A percentile compares a stretch with the other conserved stretches of the same genome.
phyloP scores from a whole-genome alignment of 108 stramenopile genomes.

The Schizochytrium sp. region DNA sequence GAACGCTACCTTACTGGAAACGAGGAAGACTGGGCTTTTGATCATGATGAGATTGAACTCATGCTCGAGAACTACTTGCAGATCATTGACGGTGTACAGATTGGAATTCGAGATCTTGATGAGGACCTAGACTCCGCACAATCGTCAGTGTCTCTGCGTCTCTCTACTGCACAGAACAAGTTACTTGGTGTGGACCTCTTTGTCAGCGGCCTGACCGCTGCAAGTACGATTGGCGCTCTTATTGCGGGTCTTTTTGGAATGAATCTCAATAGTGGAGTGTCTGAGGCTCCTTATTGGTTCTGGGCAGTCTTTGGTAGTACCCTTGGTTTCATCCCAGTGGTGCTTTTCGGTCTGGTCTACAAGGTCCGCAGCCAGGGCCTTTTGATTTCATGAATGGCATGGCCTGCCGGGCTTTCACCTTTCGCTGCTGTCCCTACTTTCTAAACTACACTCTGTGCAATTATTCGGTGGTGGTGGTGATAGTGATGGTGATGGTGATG shows the following conservation, averaged over 20 bases:
- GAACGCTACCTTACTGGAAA: slow-evolving; percentile 24
- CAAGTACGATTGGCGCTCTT: slow-evolving; percentile 12
- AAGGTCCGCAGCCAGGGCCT: neutral
- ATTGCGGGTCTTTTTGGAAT: slow-evolving; percentile 41
- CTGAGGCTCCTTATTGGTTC: slow-evolving; percentile 13
- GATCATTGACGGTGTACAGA: slow-evolving; percentile 34
- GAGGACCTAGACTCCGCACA: slow-evolving; percentile 29
- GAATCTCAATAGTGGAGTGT: slow-evolving; percentile 14
- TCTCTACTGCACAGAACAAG: slow-evolving; percentile 35
- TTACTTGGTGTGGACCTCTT: slow-evolving; percentile 32
- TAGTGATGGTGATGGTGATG: too few species aligned
- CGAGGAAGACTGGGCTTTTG: slow-evolving; percentile 53
- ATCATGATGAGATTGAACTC: slow-evolving; percentile 55
- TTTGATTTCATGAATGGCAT: neutral
- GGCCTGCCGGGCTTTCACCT: too few species aligned
- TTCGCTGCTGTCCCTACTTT: too few species aligned
- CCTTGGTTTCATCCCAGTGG: neutral
- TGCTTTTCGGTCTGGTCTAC: neutral
- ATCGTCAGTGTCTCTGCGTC: slow-evolving; percentile 17
- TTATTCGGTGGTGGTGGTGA: too few species aligned
- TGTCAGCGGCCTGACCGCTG: slow-evolving; percentile 33
- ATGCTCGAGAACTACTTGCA: slow-evolving; percentile 52
- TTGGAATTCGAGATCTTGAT: slow-evolving; percentile 31
- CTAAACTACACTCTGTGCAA: too few species aligned
- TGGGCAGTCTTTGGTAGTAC: slow-evolving; percentile 21